Evolutionary conservation across 2,329 filamentous ascomycete genomes (phyloP).

Genomic region (Chaetomiaceae sp.): DNA sequence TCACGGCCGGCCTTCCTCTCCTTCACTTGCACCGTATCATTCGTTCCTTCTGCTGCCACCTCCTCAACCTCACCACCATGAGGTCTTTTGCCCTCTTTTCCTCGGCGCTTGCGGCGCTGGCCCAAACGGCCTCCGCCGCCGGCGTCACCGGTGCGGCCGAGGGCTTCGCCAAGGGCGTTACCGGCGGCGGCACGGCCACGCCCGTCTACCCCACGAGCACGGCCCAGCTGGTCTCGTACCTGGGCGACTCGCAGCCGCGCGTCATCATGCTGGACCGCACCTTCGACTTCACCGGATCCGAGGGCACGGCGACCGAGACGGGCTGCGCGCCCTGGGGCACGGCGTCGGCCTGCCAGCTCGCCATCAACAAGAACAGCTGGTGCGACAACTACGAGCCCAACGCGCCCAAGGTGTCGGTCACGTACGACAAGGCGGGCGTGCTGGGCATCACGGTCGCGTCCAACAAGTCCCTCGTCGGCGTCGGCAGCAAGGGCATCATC

Average conservation of each 20-base stretch:
- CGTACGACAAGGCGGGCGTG: conserved; percentile 13
- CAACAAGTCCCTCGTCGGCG: conserved; percentile 55
- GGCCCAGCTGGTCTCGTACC: conserved; percentile 15
- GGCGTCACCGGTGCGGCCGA: conserved; percentile 22
- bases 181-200: conserved; percentile 12
- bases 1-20: not conserved
- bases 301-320: conserved; percentile 9
- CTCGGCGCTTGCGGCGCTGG: conserved; percentile 25
- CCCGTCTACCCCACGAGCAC: conserved; percentile 14
- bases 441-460: conserved; percentile 40
- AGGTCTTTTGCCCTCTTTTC: conserved; percentile 11
- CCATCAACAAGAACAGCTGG: conserved; percentile 57
- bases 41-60: not conserved
- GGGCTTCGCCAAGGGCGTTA: conserved; percentile 16
- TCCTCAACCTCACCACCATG: conserved; percentile 1
- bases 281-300: conserved; percentile 16
- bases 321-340: conserved; percentile 30
- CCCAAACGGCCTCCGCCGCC: conserved; percentile 27
- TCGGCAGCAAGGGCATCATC: conserved; percentile 50
- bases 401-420: conserved; percentile 8
- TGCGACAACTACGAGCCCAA: conserved; percentile 54
- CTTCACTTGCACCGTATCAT: too few relatives aligned
- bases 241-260: conserved; percentile 13
- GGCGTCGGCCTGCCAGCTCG: conserved; percentile 48
- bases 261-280: conserved; percentile 17